A percentile compares a stretch with the other conserved stretches of the same genome.
phyloP scores from a whole-genome alignment of 2,329 filamentous ascomycete genomes.

The Beauveria varroae region DNA sequence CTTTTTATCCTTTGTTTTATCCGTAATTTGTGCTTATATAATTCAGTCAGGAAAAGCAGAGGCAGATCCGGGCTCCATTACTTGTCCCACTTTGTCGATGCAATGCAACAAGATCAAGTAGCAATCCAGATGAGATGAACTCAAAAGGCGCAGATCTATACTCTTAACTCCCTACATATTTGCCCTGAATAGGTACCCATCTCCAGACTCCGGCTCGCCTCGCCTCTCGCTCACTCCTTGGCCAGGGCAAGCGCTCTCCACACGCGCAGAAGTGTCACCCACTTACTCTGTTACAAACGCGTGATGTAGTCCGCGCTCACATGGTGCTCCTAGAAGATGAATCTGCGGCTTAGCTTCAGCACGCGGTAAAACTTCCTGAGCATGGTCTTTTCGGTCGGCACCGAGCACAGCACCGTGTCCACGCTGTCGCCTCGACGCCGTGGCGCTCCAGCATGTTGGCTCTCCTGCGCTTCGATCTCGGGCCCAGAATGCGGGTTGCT shows the following conservation, averaged over 20 bases:
- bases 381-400: conserved; percentile 21
- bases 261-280: conserved; percentile 22
- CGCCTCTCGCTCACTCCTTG: neutral
- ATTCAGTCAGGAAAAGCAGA: no score
- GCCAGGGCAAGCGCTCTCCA: conserved; percentile 23
- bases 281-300: conserved; percentile 22
- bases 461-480: conserved; percentile 20
- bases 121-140: neutral
- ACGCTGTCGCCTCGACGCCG: conserved; percentile 29
- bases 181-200: neutral
- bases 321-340: conserved; percentile 40
- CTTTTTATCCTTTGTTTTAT: no score
- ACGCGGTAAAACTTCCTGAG: conserved; percentile 30
- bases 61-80: no score
- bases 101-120: neutral
- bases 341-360: conserved; percentile 36
- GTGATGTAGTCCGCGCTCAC: conserved; percentile 22
- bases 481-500: conserved; percentile 28
- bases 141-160: neutral
- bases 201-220: neutral
- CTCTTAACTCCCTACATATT: neutral
- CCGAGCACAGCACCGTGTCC: conserved; percentile 35
- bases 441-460: conserved; percentile 23
- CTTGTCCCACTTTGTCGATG: neutral
- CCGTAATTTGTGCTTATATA: no score